Conservation (phyloP, 2,329 filamentous ascomycete genomes). For the Penicillium sp. region DNA sequence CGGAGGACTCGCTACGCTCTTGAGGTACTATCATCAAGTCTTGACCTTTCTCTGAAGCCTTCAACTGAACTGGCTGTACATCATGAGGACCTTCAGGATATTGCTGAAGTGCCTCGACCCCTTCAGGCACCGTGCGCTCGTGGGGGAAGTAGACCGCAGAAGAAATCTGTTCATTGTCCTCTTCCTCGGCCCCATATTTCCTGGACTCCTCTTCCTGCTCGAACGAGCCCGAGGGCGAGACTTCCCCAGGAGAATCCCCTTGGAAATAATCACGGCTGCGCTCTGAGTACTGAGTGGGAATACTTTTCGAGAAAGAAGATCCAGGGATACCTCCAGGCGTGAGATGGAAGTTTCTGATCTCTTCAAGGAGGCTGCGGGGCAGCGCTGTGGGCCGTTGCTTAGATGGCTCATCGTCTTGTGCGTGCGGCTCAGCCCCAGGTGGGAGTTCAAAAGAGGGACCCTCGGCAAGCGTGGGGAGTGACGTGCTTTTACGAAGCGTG, state of each 20-base stretch:
- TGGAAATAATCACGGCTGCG: slow-evolving; percentile 30
- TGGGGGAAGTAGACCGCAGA: slow-evolving; percentile 64
- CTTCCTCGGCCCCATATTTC: slow-evolving; percentile 53
- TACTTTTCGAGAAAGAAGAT: slow-evolving; percentile 45
- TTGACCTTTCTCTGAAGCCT: slow-evolving; percentile 27
- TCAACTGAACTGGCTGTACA: slow-evolving; percentile 26
- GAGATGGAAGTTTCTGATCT: slow-evolving; percentile 55
- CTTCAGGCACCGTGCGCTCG: slow-evolving; percentile 44
- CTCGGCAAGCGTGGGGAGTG: slow-evolving; percentile 28
- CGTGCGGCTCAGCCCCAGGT: slow-evolving; percentile 9
- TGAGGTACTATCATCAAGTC: slow-evolving; percentile 29
- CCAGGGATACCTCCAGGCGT: slow-evolving; percentile 46
- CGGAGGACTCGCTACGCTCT: slow-evolving; percentile 25
- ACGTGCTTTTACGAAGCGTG: slow-evolving; percentile 27
- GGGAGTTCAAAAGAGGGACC: slow-evolving; percentile 23
- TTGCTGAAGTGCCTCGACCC: slow-evolving; percentile 25
- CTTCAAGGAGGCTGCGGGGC: slow-evolving; percentile 52
- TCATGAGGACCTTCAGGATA: slow-evolving; percentile 21
- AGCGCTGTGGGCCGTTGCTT: slow-evolving; percentile 36
- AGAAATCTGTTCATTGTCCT: slow-evolving; percentile 61
- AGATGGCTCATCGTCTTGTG: slow-evolving; percentile 22
- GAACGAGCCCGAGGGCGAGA: slow-evolving; percentile 24
- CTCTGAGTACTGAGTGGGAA: slow-evolving; percentile 39
- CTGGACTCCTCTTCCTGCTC: slow-evolving; percentile 24
- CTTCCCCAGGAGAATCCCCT: slow-evolving; percentile 17